phyloP scores from a whole-genome alignment of 306 rosid genomes.

The Vigna trinervia region DNA sequence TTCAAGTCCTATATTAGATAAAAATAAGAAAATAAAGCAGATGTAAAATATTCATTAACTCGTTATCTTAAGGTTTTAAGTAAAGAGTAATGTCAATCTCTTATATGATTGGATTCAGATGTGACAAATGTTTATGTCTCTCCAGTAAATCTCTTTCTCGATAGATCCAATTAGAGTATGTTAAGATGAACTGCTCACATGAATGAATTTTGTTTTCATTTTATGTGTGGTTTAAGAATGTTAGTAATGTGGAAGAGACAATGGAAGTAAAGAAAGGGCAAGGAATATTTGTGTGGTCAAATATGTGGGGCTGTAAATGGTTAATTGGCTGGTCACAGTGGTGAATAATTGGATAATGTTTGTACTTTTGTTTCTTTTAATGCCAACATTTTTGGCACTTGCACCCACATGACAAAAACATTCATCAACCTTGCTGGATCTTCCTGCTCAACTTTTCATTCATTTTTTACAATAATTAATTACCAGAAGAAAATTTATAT shows the following conservation, averaged over 20 bases:
- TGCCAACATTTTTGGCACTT: conserved; percentile 44
- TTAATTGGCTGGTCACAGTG: conserved; percentile 30
- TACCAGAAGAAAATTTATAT: background rate
- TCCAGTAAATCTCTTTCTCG: too few relatives aligned
- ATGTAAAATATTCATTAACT: too few relatives aligned
- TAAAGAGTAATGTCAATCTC: too few relatives aligned
- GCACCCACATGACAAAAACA: conserved; percentile 27
- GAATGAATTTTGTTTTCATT: too few relatives aligned
- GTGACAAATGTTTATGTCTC: too few relatives aligned
- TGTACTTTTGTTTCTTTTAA: conserved; percentile 49
- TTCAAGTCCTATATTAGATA: too few relatives aligned
- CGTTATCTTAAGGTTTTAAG: too few relatives aligned
- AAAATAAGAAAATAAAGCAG: too few relatives aligned
- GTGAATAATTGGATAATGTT: conserved; percentile 48
- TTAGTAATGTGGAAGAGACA: background rate
- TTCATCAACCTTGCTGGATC: background rate
- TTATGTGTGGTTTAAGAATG: background rate
- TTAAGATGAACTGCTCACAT: too few relatives aligned
- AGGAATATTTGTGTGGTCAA: conserved; percentile 48
- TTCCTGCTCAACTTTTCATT: conserved; percentile 33
- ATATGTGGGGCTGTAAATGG: conserved; percentile 45
- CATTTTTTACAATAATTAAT: background rate
- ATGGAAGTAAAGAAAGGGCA: conserved; percentile 1
- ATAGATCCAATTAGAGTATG: too few relatives aligned
- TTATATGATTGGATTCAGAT: too few relatives aligned